Base-by-base conservation (phyloP, 176 grass and related monocot species). In the Alopecurus myosuroides region DNA sequence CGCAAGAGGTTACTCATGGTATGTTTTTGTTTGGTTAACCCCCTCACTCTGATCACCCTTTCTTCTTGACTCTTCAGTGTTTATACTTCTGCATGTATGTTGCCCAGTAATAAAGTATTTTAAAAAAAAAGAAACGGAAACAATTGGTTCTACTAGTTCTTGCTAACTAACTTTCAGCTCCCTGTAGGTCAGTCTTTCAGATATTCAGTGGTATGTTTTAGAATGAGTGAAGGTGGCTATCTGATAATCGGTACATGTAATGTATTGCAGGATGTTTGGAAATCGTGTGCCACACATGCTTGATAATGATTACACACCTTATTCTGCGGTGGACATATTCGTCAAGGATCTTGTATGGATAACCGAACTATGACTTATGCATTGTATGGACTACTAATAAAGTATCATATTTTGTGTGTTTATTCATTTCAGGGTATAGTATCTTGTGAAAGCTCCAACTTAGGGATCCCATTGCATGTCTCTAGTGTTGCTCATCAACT, bases 201-300 rank as follows among this genome's bases (percentile, higher is more conserved):
- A 56, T 55, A 45, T 68, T 2, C 0, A 52, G 48, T 86, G 72
- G 14, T 72, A 77, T 19, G 61, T 40, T 81, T 56, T 52, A 57
- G 46, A 81, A 73, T 78, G 14, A 80, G 26, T 74, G 86, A 55
- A 72, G 29, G 41, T 79, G 55, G 36, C 35, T 40, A 26, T 40
- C n/a, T 65, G 79, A 74, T 73, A 79, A 25, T 31, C 19, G 31
- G 73, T 18, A 73, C 11, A 65, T 41, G 30, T 28, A 45, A 74
- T 84, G 17, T 88, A 55, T 76, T 89, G 77, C 93, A 98, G 93
- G 95, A 98, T 98, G 95, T 95, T 98, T 93, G 95, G 93, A 86
- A 98, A 98, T 88, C 93, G 91, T 76, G 95, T 98, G 44, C 95
- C 95, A 87, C 95, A 98, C 82, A 98, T 98, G 93, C 72, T 98